A percentile compares a stretch with the other conserved stretches of the same genome.
These are phyloP conservation scores for Talaromyces adpressus DNA, from an alignment of 495 filamentous ascomycete genomes.

Conservation along the genomic window DNA sequence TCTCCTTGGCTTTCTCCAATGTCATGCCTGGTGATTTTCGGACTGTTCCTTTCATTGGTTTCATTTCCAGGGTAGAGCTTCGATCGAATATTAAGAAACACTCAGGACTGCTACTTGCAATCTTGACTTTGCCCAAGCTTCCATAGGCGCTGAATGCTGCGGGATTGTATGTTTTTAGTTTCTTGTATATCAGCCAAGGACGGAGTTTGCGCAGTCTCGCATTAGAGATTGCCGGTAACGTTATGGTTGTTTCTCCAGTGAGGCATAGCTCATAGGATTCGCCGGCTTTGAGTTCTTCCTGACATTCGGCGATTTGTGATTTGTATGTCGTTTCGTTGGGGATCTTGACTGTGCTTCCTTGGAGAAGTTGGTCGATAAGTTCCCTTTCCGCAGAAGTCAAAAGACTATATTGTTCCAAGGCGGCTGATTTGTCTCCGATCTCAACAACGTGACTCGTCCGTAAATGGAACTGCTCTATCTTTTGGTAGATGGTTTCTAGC, in stretches of 20 bases:
- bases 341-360: slow-evolving; percentile 22
- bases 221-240: slow-evolving; percentile 23
- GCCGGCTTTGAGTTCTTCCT: slow-evolving; percentile 64
- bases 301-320: slow-evolving; percentile 58
- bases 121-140: slow-evolving; percentile 58
- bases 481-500: slow-evolving; percentile 27
- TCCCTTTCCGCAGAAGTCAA: slow-evolving; percentile 12
- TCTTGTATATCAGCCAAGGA: slow-evolving; percentile 65
- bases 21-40: slow-evolving; percentile 61
- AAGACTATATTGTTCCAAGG: background rate
- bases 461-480: slow-evolving; percentile 9
- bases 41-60: slow-evolving; percentile 94
- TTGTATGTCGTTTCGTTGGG: slow-evolving; percentile 54
- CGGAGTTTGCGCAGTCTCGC: slow-evolving; percentile 20
- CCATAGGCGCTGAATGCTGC: slow-evolving; percentile 83
- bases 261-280: slow-evolving; percentile 94
- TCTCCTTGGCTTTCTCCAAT: slow-evolving; percentile 55
- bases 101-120: slow-evolving; percentile 85
- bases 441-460: slow-evolving; percentile 1
- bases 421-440: background rate
- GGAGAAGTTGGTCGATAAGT: slow-evolving; percentile 27
- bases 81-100: slow-evolving; percentile 75
- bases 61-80: slow-evolving; percentile 37
- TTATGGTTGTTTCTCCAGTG: slow-evolving; percentile 64
- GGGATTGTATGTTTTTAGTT: slow-evolving; percentile 65